phyloP scores from a whole-genome alignment of 306 rosid genomes.

The Heteromeles arbutifolia region DNA sequence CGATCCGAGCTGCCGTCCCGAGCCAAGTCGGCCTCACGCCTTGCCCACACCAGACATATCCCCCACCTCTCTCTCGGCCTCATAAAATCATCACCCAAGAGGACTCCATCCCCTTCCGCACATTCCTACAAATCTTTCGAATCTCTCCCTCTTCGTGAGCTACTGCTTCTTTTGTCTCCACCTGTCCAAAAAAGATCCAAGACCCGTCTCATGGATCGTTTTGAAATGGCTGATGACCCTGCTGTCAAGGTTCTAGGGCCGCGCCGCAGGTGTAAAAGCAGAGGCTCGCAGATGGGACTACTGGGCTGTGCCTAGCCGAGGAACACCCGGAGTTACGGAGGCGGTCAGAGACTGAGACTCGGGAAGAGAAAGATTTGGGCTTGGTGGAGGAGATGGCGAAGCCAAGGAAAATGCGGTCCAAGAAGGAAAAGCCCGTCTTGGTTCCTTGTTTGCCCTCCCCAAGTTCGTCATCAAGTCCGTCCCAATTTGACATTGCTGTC shows the following conservation, averaged over 20 bases:
- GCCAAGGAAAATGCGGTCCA: conserved; percentile 49
- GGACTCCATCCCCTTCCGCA: conserved; percentile 29
- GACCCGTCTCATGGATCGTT: conserved; percentile 49
- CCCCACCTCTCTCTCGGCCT: conserved; percentile 36
- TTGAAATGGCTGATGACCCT: conserved; percentile 44
- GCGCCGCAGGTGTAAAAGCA: conserved; percentile 42
- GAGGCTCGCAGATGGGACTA: conserved; percentile 31
- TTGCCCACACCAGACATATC: conserved; percentile 13
- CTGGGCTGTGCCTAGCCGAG: conserved; percentile 66
- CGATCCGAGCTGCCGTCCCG: conserved; percentile 21
- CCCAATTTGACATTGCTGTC: not conserved
- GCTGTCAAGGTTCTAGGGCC: conserved; percentile 22
- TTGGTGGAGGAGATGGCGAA: conserved; percentile 52
- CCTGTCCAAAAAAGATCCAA: conserved; percentile 45
- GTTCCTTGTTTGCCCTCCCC: conserved; percentile 47
- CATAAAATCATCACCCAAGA: conserved; percentile 30
- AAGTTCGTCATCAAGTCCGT: conserved; percentile 44
- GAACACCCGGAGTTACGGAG: conserved; percentile 45
- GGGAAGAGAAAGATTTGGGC: conserved; percentile 55
- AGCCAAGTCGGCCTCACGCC: conserved; percentile 38
- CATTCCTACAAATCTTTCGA: conserved; percentile 32
- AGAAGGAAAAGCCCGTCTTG: conserved; percentile 59
- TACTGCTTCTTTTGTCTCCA: conserved; percentile 61
- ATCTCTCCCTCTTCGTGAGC: conserved; percentile 44
- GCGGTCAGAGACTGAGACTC: conserved; percentile 48